phyloP scores from a whole-genome alignment of 352 stramenopile species.

The Pythium angustatum region DNA sequence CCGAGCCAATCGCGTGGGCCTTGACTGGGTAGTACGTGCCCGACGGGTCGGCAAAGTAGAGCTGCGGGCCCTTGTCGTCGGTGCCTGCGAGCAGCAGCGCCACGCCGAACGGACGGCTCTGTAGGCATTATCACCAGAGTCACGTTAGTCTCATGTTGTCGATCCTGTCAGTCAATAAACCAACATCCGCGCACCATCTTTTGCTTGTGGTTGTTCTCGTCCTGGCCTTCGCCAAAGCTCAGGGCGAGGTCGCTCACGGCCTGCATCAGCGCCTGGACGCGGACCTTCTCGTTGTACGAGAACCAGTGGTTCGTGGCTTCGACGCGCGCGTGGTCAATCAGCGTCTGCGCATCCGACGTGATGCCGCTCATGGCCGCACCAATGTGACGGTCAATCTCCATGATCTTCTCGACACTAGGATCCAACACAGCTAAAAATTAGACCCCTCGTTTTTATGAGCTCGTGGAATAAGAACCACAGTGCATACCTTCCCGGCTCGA shows the following conservation, averaged over 20 bases:
- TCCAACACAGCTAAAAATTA: too few species aligned
- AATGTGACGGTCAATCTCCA: slow-evolving; percentile 98
- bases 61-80: slow-evolving; percentile 93
- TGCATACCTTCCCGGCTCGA: slow-evolving; percentile 93
- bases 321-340: slow-evolving; percentile 99
- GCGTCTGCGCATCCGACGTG: slow-evolving; percentile 97
- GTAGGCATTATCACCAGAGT: slow-evolving; percentile 9
- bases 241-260: slow-evolving; percentile 98
- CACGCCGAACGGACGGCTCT: slow-evolving; percentile 97
- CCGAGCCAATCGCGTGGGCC: slow-evolving; percentile 98
- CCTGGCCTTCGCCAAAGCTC: slow-evolving; percentile 92
- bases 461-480: too few species aligned
- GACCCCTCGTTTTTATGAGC: too few species aligned
- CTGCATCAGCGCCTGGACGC: slow-evolving; percentile 97
- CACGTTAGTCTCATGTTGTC: too few species aligned
- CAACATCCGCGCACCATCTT: slow-evolving; percentile 86
- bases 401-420: slow-evolving; percentile 98
- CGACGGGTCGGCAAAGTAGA: slow-evolving; percentile 97
- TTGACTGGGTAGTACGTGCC: slow-evolving; percentile 99
- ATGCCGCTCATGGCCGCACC: slow-evolving; percentile 98
- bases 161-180: not conserved
- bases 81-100: slow-evolving; percentile 97
- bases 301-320: slow-evolving; percentile 99
- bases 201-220: slow-evolving; percentile 94
- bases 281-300: slow-evolving; percentile 98